A percentile compares a stretch with the other conserved stretches of the same genome.
Evolutionary conservation across 805 yeast species (phyloP).

Genomic region (Schwanniomyces pseudopolymorphus): DNA sequence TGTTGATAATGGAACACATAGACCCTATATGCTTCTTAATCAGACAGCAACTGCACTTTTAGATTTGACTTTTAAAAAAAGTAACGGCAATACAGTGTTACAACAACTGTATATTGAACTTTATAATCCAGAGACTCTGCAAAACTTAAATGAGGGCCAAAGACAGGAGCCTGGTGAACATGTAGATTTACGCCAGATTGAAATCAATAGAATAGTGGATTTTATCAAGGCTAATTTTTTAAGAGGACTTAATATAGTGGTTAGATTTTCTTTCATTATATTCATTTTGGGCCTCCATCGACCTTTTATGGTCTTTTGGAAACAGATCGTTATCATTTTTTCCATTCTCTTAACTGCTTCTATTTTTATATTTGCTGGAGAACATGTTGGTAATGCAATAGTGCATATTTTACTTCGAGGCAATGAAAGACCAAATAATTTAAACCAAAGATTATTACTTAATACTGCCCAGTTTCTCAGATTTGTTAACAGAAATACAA

Average conservation of each 20-base stretch:
- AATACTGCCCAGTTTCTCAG: neutral
- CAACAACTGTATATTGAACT: conserved; percentile 24
- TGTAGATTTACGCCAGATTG: neutral
- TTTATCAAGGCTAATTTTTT: neutral
- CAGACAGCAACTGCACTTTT: conserved; percentile 35
- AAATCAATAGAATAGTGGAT: neutral
- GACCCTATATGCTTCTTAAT: conserved; percentile 40
- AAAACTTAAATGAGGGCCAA: neutral
- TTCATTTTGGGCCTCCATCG: conserved; percentile 9
- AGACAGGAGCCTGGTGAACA: neutral
- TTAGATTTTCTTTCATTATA: conserved; percentile 7
- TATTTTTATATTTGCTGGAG: conserved; percentile 10
- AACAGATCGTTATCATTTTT: neutral
- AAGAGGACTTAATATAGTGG: neutral
- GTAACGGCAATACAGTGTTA: conserved; percentile 15
- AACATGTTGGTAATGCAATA: conserved; percentile 9
- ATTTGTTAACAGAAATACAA: conserved; percentile 25
- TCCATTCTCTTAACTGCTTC: conserved; percentile 5
- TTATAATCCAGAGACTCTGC: conserved; percentile 6
- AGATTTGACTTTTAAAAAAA: conserved; percentile 9
- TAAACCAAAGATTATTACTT: neutral
- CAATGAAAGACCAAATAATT: neutral
- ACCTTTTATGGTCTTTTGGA: conserved; percentile 5
- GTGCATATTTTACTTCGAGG: conserved; percentile 6
- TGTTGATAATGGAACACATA: conserved; percentile 29